Base-by-base conservation (phyloP, 805 yeast genomes). In the Hanseniaspora thailandica region DNA sequence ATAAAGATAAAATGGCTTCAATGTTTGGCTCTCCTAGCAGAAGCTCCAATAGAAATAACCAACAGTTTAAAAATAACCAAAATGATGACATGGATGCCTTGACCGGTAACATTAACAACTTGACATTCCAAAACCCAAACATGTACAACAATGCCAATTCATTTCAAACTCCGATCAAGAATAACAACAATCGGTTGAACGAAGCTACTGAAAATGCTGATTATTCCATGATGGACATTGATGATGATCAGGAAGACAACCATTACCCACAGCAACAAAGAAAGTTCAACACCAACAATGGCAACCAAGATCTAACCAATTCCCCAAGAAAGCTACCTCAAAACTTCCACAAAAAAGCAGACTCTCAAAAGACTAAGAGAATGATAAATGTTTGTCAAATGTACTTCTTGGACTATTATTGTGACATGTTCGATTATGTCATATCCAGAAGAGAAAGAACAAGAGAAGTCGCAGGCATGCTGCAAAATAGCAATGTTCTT, bases 341-440 rank as follows among this genome's bases (percentile, higher is more conserved):
- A 25, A 84, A 79, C 26, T 80, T 81, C 60, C 71, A 74, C 57
- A 62, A 66, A 53, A 78, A 77, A 62, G 84, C 89, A 6, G 75
- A 78, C 55, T 75, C 78, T 44, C 81, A 84, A 48, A 86, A 86
- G 62, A 86, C 94, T 1, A 84, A 83, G 63, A 74, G 98, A 56
- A 71, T 86, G 56, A 95, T 89, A 8, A 84, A 88, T 47, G 97
- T 93, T 26, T 84, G 96, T 39, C 96, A 90, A 65, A 78, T 88
- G 79, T 94, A 84, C 69, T 93, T 93, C 62, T 73, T 93, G 55
- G 98, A 93, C 66, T 87, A 89, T 68, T 93, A 93, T 67, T 90
- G 96, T 69, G 98, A 93, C 66, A 81, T 85, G 80, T 84, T 93
- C 69, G 96, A 87, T 64, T 93, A 93, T 64, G 84, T 90, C 31